Evolutionary conservation across 352 stramenopile genomes (phyloP).

Genomic region (Globisporangium recalcitrans): DNA sequence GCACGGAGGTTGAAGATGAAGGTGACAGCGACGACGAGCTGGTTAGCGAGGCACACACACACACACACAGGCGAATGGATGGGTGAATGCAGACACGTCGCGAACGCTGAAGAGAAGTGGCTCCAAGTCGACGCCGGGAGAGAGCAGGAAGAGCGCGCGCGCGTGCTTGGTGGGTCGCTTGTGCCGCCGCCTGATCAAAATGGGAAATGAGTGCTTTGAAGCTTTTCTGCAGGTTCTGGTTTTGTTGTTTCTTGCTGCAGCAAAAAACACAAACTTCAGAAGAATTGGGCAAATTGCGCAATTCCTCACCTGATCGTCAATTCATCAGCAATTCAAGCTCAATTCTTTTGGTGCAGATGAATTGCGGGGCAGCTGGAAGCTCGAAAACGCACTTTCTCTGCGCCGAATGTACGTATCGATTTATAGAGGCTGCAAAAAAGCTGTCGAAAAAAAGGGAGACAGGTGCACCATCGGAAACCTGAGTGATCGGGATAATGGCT

Average conservation of each 20-base stretch:
- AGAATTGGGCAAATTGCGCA: background rate
- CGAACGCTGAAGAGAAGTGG: background rate
- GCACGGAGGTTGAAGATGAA: background rate
- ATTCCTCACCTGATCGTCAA: background rate
- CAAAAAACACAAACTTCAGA: background rate
- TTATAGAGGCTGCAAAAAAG: conserved; percentile 1
- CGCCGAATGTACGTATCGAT: background rate
- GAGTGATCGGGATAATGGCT: no score
- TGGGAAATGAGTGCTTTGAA: conserved; percentile 8
- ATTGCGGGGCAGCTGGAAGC: background rate
- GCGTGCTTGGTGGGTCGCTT: conserved; percentile 1
- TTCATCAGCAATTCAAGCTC: background rate
- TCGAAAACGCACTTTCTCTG: background rate
- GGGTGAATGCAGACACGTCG: background rate
- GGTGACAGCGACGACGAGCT: background rate
- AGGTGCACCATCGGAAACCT: background rate
- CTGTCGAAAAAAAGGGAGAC: background rate
- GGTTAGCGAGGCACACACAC: background rate
- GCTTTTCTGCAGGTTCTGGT: background rate
- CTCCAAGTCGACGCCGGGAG: background rate
- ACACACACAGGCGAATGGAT: background rate
- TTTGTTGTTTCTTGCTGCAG: background rate
- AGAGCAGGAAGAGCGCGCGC: background rate
- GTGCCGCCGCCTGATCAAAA: conserved; percentile 9
- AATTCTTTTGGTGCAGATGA: background rate